Evolutionary conservation across 148 eudicot genomes (phyloP).

Genomic region (Heliamphora exappendiculata): DNA sequence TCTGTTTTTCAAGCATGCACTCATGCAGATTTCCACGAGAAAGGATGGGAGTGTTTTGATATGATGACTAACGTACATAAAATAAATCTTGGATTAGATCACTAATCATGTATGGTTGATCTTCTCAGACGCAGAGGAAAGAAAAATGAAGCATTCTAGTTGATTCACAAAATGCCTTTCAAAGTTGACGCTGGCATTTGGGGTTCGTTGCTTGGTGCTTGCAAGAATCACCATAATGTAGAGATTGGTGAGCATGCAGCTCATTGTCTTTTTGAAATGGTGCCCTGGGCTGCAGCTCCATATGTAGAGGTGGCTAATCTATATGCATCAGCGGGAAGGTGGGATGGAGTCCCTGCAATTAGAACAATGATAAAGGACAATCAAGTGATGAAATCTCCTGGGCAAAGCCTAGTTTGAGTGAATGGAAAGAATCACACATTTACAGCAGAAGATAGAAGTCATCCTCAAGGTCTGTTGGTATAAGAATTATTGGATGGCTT

Average conservation of each 20-base stretch:
- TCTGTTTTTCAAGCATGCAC: constrained; percentile 71
- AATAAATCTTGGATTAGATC: constrained; percentile 43
- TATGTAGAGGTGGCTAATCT: constrained; percentile 70
- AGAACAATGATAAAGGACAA: constrained; percentile 50
- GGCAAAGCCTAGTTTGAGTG: constrained; percentile 44
- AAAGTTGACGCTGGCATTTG: constrained; percentile 58
- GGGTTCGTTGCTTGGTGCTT: constrained; percentile 61
- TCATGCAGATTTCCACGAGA: constrained; percentile 56
- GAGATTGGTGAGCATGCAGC: constrained; percentile 53
- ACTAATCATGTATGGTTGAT: constrained; percentile 60
- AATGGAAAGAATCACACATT: constrained; percentile 47
- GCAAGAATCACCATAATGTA: constrained; percentile 44
- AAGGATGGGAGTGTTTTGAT: constrained; percentile 50
- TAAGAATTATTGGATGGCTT: constrained; percentile 35
- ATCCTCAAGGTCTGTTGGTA: constrained; percentile 25
- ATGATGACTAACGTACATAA: constrained; percentile 40
- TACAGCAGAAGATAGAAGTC: constrained; percentile 56
- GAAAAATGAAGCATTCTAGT: constrained; percentile 43
- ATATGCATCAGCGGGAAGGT: constrained; percentile 50
- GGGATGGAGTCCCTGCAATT: constrained; percentile 48
- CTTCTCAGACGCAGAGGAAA: constrained; percentile 69
- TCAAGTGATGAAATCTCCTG: constrained; percentile 51
- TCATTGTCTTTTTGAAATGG: constrained; percentile 30
- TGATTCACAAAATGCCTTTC: constrained; percentile 41
- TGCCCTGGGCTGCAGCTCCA: constrained; percentile 45